Percentiles rank a stretch among this genome's conserved stretches.
Evolutionary conservation across 2,329 filamentous ascomycete genomes (phyloP).

Genomic region (Stylonectria norvegica): DNA sequence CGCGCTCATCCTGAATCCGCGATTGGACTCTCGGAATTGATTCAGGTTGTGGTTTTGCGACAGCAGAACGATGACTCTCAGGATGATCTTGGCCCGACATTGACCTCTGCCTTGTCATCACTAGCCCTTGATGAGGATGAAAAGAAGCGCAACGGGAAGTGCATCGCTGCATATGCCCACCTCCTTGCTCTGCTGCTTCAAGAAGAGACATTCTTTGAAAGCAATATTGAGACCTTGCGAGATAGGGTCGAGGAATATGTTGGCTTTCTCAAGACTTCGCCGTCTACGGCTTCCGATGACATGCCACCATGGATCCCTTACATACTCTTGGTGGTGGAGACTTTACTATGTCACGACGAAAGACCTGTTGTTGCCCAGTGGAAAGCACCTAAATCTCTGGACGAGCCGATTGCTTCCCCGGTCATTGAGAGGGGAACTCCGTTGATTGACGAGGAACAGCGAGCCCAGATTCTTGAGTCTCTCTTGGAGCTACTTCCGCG

Average conservation of each 20-base stretch:
- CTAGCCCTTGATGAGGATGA: conserved; percentile 59
- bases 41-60: conserved; percentile 67
- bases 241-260: conserved; percentile 74
- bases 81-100: conserved; percentile 74
- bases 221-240: conserved; percentile 70
- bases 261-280: conserved; percentile 69
- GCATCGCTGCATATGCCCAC: conserved; percentile 85
- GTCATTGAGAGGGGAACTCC: conserved; percentile 61
- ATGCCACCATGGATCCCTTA: conserved; percentile 91
- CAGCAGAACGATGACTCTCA: conserved; percentile 53
- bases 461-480: conserved; percentile 67
- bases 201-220: conserved; percentile 74
- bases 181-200: conserved; percentile 84
- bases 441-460: conserved; percentile 55
- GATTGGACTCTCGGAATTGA: conserved; percentile 86
- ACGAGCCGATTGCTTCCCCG: conserved; percentile 49
- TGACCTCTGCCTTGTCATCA: conserved; percentile 79
- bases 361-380: conserved; percentile 73
- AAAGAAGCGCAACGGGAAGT: conserved; percentile 59
- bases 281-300: conserved; percentile 67
- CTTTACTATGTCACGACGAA: conserved; percentile 83
- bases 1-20: conserved; percentile 84
- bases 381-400: conserved; percentile 54
- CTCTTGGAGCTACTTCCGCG: conserved; percentile 82
- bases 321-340: conserved; percentile 85